Percentiles rank a stretch among this genome's conserved stretches.
phyloP scores from a whole-genome alignment of 2,329 filamentous ascomycete species.

The Fusarium sp. region DNA sequence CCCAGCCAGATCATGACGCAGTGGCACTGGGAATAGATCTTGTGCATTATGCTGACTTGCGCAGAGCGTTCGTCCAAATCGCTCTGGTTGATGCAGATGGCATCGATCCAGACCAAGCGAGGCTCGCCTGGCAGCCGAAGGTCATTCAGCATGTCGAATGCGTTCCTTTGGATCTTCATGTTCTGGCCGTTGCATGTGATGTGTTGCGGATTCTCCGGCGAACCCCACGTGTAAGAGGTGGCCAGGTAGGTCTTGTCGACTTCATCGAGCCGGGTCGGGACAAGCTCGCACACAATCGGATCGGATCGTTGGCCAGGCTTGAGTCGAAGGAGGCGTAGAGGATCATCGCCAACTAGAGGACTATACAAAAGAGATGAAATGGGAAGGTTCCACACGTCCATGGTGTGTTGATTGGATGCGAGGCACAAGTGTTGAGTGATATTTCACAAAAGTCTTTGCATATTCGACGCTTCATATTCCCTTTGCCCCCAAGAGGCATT shows the following conservation, averaged over 20 bases:
- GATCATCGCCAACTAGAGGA: neutral
- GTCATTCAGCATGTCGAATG: neutral
- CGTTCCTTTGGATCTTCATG: neutral
- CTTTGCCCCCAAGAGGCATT: too few species aligned
- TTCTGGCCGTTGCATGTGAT: neutral
- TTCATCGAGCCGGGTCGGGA: neutral
- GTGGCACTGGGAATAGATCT: neutral
- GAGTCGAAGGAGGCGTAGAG: neutral
- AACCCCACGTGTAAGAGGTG: neutral
- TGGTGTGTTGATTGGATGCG: neutral
- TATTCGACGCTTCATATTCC: too few species aligned
- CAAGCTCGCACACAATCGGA: neutral
- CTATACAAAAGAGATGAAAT: neutral
- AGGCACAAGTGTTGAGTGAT: too few species aligned
- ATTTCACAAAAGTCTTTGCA: too few species aligned
- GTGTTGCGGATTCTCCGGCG: neutral
- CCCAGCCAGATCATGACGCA: constrained; percentile 2
- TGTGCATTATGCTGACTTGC: neutral
- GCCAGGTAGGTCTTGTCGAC: neutral
- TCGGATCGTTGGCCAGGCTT: neutral
- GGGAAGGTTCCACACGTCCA: neutral
- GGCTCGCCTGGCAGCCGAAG: neutral
- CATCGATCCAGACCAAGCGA: neutral
- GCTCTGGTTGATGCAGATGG: constrained; percentile 2
- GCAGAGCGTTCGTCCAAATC: neutral